Conservation (phyloP, 305 asterid species). For the Rubia peregrina region DNA sequence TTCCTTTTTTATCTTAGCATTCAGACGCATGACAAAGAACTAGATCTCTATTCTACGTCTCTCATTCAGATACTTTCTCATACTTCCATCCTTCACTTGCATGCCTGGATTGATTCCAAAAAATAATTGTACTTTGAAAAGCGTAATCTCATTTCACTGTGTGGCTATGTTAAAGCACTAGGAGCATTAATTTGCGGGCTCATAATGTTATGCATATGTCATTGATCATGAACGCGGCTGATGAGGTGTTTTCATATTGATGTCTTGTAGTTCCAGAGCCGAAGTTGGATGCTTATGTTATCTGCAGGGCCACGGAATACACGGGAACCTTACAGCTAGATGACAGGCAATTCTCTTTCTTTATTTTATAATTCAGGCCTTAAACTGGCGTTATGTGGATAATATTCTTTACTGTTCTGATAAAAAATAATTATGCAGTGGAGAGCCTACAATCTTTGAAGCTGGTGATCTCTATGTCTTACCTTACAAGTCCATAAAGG, state of each 20-base stretch:
- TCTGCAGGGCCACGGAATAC: slow-evolving; percentile 75
- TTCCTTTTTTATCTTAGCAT: not conserved
- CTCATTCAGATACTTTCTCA: not conserved
- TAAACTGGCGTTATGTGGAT: not conserved
- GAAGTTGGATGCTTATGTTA: slow-evolving; percentile 52
- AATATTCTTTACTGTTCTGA: not conserved
- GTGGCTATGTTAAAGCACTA: not conserved
- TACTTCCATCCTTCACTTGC: not conserved
- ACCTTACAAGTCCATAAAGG: not conserved
- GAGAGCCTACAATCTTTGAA: not conserved
- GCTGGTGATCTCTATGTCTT: slow-evolving; percentile 1
- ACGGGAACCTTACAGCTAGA: slow-evolving; percentile 71
- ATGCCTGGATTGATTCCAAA: too few species aligned
- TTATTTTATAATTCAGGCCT: not conserved
- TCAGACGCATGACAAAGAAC: not conserved
- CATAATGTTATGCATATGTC: not conserved
- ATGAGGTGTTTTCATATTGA: slow-evolving; percentile 11
- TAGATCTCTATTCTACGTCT: not conserved
- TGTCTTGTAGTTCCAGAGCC: slow-evolving; percentile 65
- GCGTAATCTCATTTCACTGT: not conserved
- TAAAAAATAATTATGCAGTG: not conserved
- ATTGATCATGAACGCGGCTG: not conserved
- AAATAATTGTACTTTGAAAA: not conserved
- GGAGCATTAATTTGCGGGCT: too few species aligned
- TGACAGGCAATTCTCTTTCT: slow-evolving; percentile 15